Percentiles rank a stretch among this genome's conserved stretches.
Conservation (phyloP, 495 filamentous ascomycete genomes). For the Barbatosphaeria neglecta region DNA sequence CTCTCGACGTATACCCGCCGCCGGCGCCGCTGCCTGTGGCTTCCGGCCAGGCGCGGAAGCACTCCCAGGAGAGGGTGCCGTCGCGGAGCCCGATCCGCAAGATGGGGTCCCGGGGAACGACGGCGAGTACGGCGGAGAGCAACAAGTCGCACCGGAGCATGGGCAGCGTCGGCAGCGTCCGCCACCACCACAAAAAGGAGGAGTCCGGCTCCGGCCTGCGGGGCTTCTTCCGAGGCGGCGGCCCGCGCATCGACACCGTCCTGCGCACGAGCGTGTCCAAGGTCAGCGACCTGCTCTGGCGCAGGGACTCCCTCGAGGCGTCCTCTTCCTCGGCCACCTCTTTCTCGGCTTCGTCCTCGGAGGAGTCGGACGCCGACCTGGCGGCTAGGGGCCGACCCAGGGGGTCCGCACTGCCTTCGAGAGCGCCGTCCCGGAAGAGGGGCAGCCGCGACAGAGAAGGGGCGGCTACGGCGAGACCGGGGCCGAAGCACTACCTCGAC, state of each 20-base stretch:
- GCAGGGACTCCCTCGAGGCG: conserved; percentile 20
- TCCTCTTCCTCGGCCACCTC: neutral
- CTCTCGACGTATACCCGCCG: conserved; percentile 8
- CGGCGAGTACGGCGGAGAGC: conserved; percentile 21
- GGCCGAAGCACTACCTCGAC: conserved; percentile 24
- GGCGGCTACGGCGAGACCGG: conserved; percentile 8
- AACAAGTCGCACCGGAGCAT: conserved; percentile 28
- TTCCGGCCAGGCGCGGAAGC: conserved; percentile 11
- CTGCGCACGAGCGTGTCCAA: conserved; percentile 37
- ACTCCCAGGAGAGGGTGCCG: conserved; percentile 13
- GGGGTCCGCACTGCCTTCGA: conserved; percentile 11
- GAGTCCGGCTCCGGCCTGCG: conserved; percentile 26
- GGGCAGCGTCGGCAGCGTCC: conserved; percentile 20
- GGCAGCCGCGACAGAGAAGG: conserved; percentile 8
- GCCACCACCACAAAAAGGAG: conserved; percentile 27
- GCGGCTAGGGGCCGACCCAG: conserved; percentile 20
- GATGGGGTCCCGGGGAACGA: conserved; percentile 12
- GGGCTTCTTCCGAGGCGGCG: conserved; percentile 26
- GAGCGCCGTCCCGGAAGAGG: conserved; percentile 6
- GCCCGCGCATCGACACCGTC: conserved; percentile 35
- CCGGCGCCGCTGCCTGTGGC: no score
- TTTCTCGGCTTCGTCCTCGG: conserved; percentile 21
- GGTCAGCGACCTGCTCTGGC: conserved; percentile 36
- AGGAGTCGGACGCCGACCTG: conserved; percentile 27
- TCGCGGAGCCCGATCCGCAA: conserved; percentile 30